These are phyloP conservation scores for Pontederia crassipes DNA, from an alignment of 176 grass and related monocot genomes.

Conservation along the genomic window DNA sequence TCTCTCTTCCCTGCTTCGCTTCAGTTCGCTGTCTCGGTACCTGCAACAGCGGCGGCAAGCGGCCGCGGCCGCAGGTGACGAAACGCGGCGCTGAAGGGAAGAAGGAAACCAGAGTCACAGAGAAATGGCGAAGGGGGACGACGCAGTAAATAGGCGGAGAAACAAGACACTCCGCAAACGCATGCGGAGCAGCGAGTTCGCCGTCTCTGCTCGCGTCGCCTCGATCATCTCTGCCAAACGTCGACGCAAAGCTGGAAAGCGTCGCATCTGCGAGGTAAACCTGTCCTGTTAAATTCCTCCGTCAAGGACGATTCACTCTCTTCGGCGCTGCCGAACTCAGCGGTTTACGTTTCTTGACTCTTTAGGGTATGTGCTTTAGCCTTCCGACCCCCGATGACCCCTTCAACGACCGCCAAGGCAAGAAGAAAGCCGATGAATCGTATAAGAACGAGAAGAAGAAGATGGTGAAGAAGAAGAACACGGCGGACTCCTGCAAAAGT, in stretches of 20 bases:
- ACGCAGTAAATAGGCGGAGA: constrained; percentile 51
- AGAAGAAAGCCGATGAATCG: neutral
- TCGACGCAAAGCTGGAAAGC: constrained; percentile 79
- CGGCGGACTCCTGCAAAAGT: no score
- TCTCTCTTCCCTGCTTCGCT: no score
- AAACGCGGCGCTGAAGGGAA: no score
- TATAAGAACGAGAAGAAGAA: no score
- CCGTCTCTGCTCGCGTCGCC: constrained; percentile 63
- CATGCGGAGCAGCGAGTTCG: constrained; percentile 51
- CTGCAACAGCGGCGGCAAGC: no score
- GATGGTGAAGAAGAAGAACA: no score
- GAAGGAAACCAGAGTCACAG: no score
- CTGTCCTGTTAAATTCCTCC: no score
- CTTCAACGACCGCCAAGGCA: constrained; percentile 54
- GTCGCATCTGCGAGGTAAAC: constrained; percentile 58
- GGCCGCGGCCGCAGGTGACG: no score
- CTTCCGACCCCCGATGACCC: constrained; percentile 43
- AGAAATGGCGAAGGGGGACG: constrained; percentile 84
- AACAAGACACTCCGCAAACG: constrained; percentile 67
- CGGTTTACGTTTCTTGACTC: neutral
- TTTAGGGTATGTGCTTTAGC: constrained; percentile 80
- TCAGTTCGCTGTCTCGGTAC: no score
- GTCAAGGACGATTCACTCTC: neutral
- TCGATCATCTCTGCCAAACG: constrained; percentile 67
- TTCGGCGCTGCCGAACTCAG: neutral